Conservation (phyloP, 2,329 filamentous ascomycete genomes). For the Aspergillus luchuensis region DNA sequence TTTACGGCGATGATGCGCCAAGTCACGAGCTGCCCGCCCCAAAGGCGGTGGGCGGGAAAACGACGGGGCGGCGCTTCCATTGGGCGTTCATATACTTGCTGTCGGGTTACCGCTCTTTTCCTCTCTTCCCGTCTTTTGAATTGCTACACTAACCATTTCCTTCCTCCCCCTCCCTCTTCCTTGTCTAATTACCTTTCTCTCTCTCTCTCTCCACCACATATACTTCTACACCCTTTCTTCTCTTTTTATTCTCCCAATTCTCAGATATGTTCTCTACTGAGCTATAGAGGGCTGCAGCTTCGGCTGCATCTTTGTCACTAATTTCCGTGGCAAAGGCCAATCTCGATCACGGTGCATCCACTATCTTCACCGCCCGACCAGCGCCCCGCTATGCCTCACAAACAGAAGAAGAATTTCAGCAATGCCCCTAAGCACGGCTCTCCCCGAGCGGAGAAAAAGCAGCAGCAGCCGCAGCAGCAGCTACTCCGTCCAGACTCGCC, state of each 20-base stretch:
- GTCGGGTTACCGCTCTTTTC: conserved; percentile 23
- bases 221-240: conserved; percentile 10
- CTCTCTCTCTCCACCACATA: neutral
- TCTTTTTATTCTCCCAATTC: conserved; percentile 10
- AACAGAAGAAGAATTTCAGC: conserved; percentile 45
- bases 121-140: neutral
- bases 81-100: conserved; percentile 1
- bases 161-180: neutral
- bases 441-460: conserved; percentile 38
- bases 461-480: conserved; percentile 29
- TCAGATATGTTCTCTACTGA: conserved; percentile 32
- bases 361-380: conserved; percentile 32
- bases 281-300: conserved; percentile 47
- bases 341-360: conserved; percentile 24
- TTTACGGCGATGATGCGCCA: conserved; percentile 29
- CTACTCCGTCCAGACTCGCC: conserved; percentile 29
- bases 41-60: conserved; percentile 29
- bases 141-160: neutral
- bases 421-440: conserved; percentile 37
- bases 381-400: conserved; percentile 48
- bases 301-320: conserved; percentile 45
- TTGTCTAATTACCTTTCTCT: neutral
- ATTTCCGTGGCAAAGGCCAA: conserved; percentile 32
- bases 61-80: conserved; percentile 14
- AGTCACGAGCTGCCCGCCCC: conserved; percentile 2